phyloP scores from a whole-genome alignment of 805 yeast genomes.

The Nakazawaea sp. region DNA sequence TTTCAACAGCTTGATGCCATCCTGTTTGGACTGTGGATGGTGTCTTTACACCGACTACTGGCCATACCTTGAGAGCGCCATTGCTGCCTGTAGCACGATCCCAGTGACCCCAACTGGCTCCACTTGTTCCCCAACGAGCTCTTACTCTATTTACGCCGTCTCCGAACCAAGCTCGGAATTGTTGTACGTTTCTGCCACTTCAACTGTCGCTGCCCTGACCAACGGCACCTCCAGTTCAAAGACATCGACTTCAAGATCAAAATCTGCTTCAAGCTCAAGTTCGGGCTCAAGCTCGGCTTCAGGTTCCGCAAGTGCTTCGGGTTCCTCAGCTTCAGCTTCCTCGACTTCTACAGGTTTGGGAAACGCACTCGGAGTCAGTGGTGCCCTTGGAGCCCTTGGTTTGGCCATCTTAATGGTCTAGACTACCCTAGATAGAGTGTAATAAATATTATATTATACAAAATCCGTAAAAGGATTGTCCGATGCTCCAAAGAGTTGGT shows the following conservation, averaged over 20 bases:
- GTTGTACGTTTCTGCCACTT: neutral
- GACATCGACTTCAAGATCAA: neutral
- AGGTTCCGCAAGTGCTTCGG: neutral
- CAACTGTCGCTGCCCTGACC: neutral
- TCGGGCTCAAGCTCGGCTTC: neutral
- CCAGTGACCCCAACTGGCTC: slow-evolving; percentile 12
- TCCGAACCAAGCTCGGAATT: neutral
- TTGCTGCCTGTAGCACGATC: slow-evolving; percentile 4
- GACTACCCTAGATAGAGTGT: no score
- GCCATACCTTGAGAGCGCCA: slow-evolving; percentile 7
- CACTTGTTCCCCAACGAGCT: slow-evolving; percentile 9
- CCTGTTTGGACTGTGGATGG: slow-evolving; percentile 12
- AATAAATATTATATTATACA: neutral
- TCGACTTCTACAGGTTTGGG: slow-evolving; percentile 2
- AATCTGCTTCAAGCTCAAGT: neutral
- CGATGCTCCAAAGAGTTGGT: slow-evolving; percentile 4
- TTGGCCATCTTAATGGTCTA: slow-evolving; percentile 3
- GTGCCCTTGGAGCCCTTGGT: slow-evolving; percentile 1
- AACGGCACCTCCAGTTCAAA: neutral
- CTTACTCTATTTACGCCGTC: neutral
- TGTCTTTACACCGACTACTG: slow-evolving; percentile 11
- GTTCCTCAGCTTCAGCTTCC: neutral
- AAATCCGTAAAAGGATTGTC: slow-evolving; percentile 4
- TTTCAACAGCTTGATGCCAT: slow-evolving; percentile 7
- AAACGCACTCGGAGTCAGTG: neutral